Conservation (phyloP, 176 grass and related monocot species). For the Eleusine indica region DNA sequence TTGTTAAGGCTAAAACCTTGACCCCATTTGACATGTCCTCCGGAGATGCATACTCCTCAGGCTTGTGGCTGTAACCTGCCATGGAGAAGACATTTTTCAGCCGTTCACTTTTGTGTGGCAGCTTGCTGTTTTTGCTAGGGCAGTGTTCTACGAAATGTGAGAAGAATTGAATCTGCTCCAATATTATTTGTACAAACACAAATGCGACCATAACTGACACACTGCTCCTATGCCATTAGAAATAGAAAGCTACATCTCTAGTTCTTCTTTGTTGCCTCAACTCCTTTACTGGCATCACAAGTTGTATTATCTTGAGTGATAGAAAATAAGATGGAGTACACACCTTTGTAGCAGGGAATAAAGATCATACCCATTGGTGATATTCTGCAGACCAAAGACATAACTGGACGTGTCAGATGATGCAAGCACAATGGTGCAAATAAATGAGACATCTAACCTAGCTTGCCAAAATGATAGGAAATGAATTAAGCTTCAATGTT, state of each 20-base stretch:
- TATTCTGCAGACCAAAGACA: constrained; percentile 55
- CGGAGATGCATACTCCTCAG: constrained; percentile 73
- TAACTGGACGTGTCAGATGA: neutral
- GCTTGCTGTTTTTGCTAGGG: neutral
- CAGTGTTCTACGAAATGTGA: neutral
- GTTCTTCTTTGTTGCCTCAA: neutral
- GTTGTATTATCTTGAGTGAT: neutral
- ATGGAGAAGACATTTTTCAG: neutral
- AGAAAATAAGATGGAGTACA: constrained; percentile 8
- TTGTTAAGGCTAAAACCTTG: constrained; percentile 79
- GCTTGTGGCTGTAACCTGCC: constrained; percentile 96
- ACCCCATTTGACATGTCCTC: constrained; percentile 87
- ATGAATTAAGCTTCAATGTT: neutral
- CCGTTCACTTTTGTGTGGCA: neutral
- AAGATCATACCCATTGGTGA: constrained; percentile 99
- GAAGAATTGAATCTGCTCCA: neutral
- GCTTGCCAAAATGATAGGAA: neutral
- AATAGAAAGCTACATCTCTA: neutral
- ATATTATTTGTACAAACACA: neutral
- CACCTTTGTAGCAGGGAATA: constrained; percentile 99
- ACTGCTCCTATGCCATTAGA: neutral
- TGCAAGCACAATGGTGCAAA: neutral
- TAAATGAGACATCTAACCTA: neutral
- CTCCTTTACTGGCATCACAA: neutral
- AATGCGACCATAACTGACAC: neutral